A percentile compares a stretch with the other conserved stretches of the same genome.
These are phyloP conservation scores for Taiozyma onychis DNA, from an alignment of 1,139 yeast genomes.

Conservation along the genomic window DNA sequence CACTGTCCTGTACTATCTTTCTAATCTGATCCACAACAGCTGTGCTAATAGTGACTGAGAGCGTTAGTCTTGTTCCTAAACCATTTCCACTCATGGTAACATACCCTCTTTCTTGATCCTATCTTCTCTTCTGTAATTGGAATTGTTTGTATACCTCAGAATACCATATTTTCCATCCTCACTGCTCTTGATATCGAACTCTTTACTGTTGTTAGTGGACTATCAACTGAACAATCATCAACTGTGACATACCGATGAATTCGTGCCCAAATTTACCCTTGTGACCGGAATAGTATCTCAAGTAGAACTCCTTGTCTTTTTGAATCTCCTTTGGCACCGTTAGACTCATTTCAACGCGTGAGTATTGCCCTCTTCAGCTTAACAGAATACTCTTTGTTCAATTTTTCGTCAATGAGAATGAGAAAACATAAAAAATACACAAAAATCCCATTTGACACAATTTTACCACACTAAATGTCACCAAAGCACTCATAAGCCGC, in stretches of 20 bases:
- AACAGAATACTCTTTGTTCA: background rate
- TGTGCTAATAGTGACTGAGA: constrained; percentile 24
- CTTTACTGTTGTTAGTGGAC: constrained; percentile 15
- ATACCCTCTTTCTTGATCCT: constrained; percentile 33
- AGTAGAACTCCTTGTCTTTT: constrained; percentile 22
- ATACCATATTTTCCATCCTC: constrained; percentile 31
- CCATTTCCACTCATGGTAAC: constrained; percentile 1
- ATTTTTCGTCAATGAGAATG: background rate
- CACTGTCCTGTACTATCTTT: constrained; percentile 33
- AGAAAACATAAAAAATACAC: background rate
- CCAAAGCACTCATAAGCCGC: background rate
- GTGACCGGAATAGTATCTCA: constrained; percentile 39
- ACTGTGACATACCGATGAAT: constrained; percentile 29
- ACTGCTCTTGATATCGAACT: constrained; percentile 33
- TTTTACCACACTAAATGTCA: background rate
- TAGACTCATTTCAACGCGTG: background rate
- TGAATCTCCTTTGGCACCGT: background rate
- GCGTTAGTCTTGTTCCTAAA: background rate
- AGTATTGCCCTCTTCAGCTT: background rate
- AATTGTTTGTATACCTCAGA: constrained; percentile 40
- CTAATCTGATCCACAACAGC: constrained; percentile 31
- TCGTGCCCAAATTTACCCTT: constrained; percentile 42
- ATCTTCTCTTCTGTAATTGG: constrained; percentile 40
- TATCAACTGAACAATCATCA: background rate
- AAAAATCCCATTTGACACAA: background rate